Evolutionary conservation across 225 moss, liverwort and hornwort genomes (phyloP).

Genomic region (Pseudoscleropodium purum): DNA sequence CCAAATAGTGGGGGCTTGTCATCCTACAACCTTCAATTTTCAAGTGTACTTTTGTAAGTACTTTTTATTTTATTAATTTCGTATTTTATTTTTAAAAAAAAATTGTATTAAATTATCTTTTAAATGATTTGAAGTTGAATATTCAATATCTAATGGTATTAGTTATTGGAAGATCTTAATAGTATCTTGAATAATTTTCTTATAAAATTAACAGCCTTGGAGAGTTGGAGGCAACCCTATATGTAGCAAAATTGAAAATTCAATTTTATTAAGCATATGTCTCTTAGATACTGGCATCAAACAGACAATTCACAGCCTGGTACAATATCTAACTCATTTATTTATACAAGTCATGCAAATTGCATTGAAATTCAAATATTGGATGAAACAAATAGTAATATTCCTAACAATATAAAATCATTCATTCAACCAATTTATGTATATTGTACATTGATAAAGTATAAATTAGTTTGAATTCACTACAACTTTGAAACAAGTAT

Average conservation of each 20-base stretch:
- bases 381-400: not conserved
- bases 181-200: not conserved
- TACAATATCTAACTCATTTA: not conserved
- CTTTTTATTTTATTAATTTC: not conserved
- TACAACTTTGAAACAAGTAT: not conserved
- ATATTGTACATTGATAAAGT: rapidly evolving
- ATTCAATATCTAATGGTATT: not conserved
- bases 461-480: not conserved
- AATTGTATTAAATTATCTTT: not conserved
- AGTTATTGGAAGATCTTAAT: not conserved
- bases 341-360: not conserved
- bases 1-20: not conserved
- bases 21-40: not conserved
- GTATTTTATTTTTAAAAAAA: not conserved
- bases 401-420: not conserved
- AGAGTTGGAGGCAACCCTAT: not conserved
- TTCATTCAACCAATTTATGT: not conserved
- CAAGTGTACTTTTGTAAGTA: not conserved
- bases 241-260: not conserved
- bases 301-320: not conserved
- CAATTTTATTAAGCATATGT: not conserved
- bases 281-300: not conserved
- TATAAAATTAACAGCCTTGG: not conserved
- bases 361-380: not conserved
- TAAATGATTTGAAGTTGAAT: not conserved